phyloP scores from a whole-genome alignment of 176 grass and related monocot genomes.

The Musa troglodytarum region DNA sequence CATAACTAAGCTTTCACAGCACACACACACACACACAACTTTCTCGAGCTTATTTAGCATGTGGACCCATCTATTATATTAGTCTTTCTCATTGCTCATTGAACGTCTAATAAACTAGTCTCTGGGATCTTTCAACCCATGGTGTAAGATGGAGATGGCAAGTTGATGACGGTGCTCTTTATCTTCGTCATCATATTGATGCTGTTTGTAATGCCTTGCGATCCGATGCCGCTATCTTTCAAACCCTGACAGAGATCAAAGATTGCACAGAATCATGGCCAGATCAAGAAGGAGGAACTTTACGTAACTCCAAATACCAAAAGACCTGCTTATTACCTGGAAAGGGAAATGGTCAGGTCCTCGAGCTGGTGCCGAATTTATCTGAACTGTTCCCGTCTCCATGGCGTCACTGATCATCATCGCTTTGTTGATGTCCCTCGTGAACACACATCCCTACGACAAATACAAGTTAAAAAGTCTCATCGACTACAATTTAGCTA shows the following conservation, averaged over 20 bases:
- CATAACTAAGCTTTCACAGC: too few relatives aligned
- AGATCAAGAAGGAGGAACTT: neutral
- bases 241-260: slow-evolving; percentile 45
- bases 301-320: neutral
- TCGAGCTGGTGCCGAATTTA: slow-evolving; percentile 91
- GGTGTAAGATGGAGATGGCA: slow-evolving; percentile 77
- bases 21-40: neutral
- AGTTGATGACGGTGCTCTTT: slow-evolving; percentile 96
- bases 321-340: slow-evolving; percentile 36
- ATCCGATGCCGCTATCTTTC: slow-evolving; percentile 95
- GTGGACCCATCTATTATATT: neutral
- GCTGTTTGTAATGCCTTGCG: slow-evolving; percentile 95
- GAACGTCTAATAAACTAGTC: neutral
- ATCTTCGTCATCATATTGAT: slow-evolving; percentile 99
- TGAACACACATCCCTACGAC: slow-evolving; percentile 81
- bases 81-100: neutral
- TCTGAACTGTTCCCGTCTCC: slow-evolving; percentile 92
- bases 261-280: neutral
- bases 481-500: neutral
- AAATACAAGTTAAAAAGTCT: neutral
- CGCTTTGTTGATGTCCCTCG: slow-evolving; percentile 92
- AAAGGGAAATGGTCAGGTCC: slow-evolving; percentile 98
- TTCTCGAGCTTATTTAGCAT: neutral
- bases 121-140: slow-evolving; percentile 51
- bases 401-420: slow-evolving; percentile 93